Conservation (phyloP, 352 stramenopile genomes). For the Globisporangium acanthophoron region DNA sequence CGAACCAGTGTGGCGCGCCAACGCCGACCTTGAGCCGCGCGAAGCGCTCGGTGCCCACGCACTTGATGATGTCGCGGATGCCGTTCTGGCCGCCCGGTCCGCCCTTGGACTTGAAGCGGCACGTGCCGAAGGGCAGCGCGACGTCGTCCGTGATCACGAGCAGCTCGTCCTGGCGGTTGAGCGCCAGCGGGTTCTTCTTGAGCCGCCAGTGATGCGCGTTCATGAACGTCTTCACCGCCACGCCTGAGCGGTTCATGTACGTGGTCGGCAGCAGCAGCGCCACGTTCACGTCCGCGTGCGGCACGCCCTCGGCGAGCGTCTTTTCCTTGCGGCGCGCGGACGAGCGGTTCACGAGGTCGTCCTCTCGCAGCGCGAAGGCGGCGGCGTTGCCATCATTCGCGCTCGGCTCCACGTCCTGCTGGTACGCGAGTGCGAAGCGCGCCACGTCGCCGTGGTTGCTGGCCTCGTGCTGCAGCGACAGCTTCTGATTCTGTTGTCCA, state of each 20-base stretch:
- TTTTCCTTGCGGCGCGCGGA: conserved; percentile 73
- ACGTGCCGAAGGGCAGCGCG: conserved; percentile 72
- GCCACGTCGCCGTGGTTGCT: conserved; percentile 62
- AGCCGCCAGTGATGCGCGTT: conserved; percentile 73
- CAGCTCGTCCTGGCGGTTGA: conserved; percentile 82
- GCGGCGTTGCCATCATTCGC: neutral
- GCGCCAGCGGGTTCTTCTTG: conserved; percentile 74
- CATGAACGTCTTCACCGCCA: conserved; percentile 74
- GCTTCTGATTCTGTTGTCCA: conserved; percentile 26
- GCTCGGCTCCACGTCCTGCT: conserved; percentile 38
- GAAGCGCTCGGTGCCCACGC: conserved; percentile 72
- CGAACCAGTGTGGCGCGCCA: conserved; percentile 75
- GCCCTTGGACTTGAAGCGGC: conserved; percentile 76
- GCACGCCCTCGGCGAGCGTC: conserved; percentile 67
- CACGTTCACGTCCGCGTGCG: conserved; percentile 69
- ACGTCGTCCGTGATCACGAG: conserved; percentile 83
- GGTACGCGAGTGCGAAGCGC: conserved; percentile 52
- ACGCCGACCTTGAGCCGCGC: conserved; percentile 79
- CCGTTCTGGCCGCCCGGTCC: conserved; percentile 78
- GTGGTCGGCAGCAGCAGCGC: conserved; percentile 69
- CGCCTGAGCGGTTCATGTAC: conserved; percentile 85
- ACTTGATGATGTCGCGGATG: conserved; percentile 83
- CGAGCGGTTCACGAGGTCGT: conserved; percentile 75
- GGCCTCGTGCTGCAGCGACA: conserved; percentile 52
- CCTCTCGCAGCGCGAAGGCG: conserved; percentile 30